phyloP scores from a whole-genome alignment of 305 asterid species.

The Plantago rigida region DNA sequence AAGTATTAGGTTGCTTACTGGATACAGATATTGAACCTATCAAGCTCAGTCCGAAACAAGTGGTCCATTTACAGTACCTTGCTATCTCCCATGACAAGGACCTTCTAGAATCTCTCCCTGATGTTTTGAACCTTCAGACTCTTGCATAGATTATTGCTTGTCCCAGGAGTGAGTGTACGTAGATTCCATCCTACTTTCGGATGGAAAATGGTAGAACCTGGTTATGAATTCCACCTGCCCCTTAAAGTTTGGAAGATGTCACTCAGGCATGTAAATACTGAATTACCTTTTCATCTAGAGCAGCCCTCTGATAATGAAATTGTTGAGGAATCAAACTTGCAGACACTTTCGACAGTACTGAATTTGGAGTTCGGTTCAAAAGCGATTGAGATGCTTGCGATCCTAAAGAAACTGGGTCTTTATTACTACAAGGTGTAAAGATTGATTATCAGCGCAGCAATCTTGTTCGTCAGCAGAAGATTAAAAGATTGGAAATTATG shows the following conservation, averaged over 20 bases:
- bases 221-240: not conserved
- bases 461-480: not conserved
- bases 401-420: not conserved
- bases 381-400: not conserved
- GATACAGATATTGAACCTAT: not conserved
- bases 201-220: too few relatives aligned
- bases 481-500: not conserved
- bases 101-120: not conserved
- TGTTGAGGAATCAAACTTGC: not conserved
- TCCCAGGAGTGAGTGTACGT: too few relatives aligned
- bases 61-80: not conserved
- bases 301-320: not conserved
- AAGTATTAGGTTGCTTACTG: not conserved
- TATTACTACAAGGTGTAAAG: not conserved
- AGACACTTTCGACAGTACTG: not conserved
- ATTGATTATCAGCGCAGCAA: not conserved
- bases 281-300: not conserved
- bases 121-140: not conserved
- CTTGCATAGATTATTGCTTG: too few relatives aligned
- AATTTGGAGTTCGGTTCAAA: not conserved
- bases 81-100: not conserved
- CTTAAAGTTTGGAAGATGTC: not conserved
- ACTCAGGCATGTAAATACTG: not conserved
- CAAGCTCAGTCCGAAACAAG: not conserved
- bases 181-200: too few relatives aligned